phyloP scores from a whole-genome alignment of 768 basidiomycete species.

The Tylopilus sp. region DNA sequence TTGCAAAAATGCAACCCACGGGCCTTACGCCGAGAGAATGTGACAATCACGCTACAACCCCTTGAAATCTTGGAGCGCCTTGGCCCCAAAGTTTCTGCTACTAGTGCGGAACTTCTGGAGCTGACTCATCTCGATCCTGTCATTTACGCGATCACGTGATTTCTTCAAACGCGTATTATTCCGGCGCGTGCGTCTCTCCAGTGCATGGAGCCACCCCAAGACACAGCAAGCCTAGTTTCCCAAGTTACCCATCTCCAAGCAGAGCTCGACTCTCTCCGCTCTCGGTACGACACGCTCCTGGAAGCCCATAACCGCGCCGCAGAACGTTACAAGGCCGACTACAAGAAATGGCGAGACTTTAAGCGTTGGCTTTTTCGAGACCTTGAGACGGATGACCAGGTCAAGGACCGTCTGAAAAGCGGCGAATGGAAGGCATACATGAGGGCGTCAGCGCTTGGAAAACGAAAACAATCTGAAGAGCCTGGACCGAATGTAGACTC shows the following conservation, averaged over 20 bases:
- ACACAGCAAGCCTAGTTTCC: conserved; percentile 1
- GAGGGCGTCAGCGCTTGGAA: conserved; percentile 23
- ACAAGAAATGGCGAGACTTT: conserved; percentile 48
- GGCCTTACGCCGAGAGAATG: neutral
- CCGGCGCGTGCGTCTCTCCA: neutral
- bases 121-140: neutral
- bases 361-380: conserved; percentile 42
- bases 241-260: conserved; percentile 22
- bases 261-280: conserved; percentile 36
- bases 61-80: too few relatives aligned
- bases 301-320: conserved; percentile 44
- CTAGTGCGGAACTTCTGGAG: too few relatives aligned
- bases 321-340: conserved; percentile 48
- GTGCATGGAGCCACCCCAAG: conserved; percentile 8
- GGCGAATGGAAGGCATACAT: conserved; percentile 29
- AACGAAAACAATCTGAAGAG: conserved; percentile 27
- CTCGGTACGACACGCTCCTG: conserved; percentile 44
- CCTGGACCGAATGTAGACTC: conserved; percentile 10
- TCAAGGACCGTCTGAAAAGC: conserved; percentile 24
- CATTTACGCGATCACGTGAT: conserved; percentile 25
- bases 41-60: too few relatives aligned
- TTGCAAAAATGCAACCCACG: neutral
- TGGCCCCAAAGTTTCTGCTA: too few relatives aligned
- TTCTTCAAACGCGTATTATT: neutral
- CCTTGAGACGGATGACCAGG: conserved; percentile 28